Evolutionary conservation across 805 yeast species (phyloP), one percentile per base, ranked within the genome.

Genomic region (Nakazawaea pomicola): DNA sequence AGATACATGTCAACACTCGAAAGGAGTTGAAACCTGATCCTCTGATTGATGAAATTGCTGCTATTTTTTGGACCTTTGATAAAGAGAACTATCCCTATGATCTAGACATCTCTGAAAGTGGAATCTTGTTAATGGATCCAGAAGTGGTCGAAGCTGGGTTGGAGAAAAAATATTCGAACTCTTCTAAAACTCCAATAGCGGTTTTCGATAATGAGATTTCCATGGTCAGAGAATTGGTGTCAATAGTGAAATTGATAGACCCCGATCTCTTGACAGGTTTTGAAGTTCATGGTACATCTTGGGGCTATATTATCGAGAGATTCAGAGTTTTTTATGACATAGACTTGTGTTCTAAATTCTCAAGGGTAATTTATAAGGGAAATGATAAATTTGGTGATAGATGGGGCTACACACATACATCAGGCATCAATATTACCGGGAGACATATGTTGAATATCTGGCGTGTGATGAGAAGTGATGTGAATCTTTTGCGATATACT

Each of bases 241-340:
- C 70, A 1, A 47, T 83, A 12, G 79, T 86, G 0, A 71, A 78
- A 15, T 49, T 65, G 2, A 68, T 78, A 38, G 98, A 93, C 54
- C 97, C 98, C 0, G 99, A 93, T 56, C 76, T 93, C 23, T 54
- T 93, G 5, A 71, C 86, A 0, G 98, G 97, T 0, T 93, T 74
- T 56, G 99, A 93, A 53, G 71, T 87, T 5, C 84, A 87, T 47
- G 63, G 80, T 1, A 52, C 74, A 0, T 86, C 97, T 0, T 91
- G 98, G 98, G 98, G 99, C 0, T 93, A 85, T 52, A 40, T 90
- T 0, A 68, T 85, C 19, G 93, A 85, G 39, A 58, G 99, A 34
- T 70, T 74, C 42, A 56, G 65, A 14, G 46, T 44, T 0, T 60
- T 54, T 2, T 68, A 68, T 51, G 74, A 72, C 2, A 59, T 71